phyloP scores from a whole-genome alignment of 768 basidiomycete species.

The Myochromella boudieri region DNA sequence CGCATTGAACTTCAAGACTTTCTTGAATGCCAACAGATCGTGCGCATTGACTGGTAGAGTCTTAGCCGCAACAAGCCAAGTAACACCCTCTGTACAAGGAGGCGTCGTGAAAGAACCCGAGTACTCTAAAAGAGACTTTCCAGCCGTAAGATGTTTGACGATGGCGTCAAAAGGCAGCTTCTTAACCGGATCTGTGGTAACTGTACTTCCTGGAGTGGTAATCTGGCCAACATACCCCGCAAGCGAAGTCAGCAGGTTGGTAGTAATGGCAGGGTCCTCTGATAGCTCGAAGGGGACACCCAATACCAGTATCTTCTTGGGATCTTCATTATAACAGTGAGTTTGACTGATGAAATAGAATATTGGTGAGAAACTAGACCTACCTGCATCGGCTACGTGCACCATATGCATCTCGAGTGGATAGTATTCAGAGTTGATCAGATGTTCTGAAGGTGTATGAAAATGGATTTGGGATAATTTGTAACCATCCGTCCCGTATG shows the following conservation, averaged over 20 bases:
- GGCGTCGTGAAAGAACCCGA: conserved; percentile 14
- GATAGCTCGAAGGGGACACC: conserved; percentile 9
- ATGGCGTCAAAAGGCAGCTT: too few relatives aligned
- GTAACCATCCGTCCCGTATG: neutral
- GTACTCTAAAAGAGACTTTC: conserved; percentile 1
- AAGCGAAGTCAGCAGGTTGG: conserved; percentile 4
- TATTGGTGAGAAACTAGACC: neutral
- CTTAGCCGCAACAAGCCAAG: conserved; percentile 7
- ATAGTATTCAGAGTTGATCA: conserved; percentile 5
- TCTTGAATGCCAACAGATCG: conserved; percentile 8
- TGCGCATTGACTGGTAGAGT: conserved; percentile 1
- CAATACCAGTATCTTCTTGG: conserved; percentile 6
- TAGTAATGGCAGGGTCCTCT: neutral
- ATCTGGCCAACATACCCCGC: neutral
- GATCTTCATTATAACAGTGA: neutral
- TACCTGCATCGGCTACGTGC: conserved; percentile 3
- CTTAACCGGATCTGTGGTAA: neutral
- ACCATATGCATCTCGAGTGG: conserved; percentile 16
- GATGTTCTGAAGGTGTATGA: conserved; percentile 15
- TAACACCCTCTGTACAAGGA: conserved; percentile 9
- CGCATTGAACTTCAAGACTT: conserved; percentile 1
- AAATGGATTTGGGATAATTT: conserved; percentile 13
- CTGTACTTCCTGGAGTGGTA: neutral
- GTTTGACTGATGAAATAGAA: neutral
- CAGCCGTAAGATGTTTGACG: neutral